Percentiles rank a stretch among this genome's conserved stretches.
Evolutionary conservation across 306 rosid genomes (phyloP).

Genomic region (Vigna radiata): DNA sequence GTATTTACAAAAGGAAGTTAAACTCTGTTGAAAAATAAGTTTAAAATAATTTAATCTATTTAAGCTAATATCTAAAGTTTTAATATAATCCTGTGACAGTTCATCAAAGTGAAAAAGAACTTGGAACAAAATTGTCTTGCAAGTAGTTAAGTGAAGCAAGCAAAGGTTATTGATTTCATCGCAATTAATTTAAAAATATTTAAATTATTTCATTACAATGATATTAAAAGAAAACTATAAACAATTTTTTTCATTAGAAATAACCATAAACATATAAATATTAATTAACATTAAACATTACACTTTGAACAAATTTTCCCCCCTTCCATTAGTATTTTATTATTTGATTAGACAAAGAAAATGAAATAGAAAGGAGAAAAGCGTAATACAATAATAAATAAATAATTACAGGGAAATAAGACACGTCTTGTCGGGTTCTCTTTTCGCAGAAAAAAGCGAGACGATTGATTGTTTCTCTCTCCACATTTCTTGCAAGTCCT

Average conservation of each 20-base stretch:
- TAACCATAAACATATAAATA: not conserved
- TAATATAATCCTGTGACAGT: not conserved
- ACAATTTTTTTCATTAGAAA: not conserved
- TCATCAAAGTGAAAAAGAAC: not conserved
- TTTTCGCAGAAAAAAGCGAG: conserved; percentile 49
- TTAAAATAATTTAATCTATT: too few species aligned
- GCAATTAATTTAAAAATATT: too few species aligned
- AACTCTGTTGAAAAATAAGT: too few species aligned
- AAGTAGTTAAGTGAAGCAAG: not conserved
- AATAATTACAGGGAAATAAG: not conserved
- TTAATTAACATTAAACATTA: not conserved
- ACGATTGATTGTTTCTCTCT: conserved; percentile 52
- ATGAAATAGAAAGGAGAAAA: not conserved
- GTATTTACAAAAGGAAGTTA: too few species aligned
- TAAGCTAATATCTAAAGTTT: too few species aligned
- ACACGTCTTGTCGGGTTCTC: conserved; percentile 60
- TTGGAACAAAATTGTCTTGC: not conserved
- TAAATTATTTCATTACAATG: too few species aligned
- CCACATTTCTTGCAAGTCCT: conserved; percentile 67
- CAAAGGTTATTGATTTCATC: not conserved
- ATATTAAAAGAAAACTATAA: too few species aligned
- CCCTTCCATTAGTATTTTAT: too few species aligned
- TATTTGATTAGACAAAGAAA: too few species aligned
- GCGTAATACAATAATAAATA: not conserved
- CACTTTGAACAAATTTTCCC: not conserved